Evolutionary conservation across 805 yeast species (phyloP), one percentile per base, ranked within the genome.

Genomic region (Myxozyma udenii): DNA sequence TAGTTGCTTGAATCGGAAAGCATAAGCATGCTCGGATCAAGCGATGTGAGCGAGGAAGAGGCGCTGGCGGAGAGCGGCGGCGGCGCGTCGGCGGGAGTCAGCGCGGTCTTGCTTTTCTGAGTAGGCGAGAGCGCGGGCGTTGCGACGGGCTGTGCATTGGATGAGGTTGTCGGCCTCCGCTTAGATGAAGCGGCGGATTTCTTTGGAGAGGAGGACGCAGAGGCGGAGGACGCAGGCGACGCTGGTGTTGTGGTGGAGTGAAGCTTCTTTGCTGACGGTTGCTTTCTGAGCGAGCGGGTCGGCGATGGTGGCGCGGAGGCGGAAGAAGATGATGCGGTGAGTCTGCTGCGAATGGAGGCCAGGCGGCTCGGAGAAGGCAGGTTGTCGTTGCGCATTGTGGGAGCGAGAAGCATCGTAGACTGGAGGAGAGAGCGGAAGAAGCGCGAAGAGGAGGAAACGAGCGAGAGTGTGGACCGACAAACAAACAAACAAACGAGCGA

Each of bases 321-420:
- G n/a, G 33, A 28, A 9, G 33, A 28, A 9, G 33, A 28, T 9
- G 33, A 28, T 9, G 33, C 39, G 21, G 19, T 7, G 39, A 35
- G 39, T n/a, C 39, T 5, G 14, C 44, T 38, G 44, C 50, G 50
- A 23, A 46, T 39, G 32, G 44, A 42, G 16, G 50, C 44, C 30
- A 46, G 33, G 24, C 50, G 50, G 14, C 33, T 28, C 12, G 9
- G 33, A 26, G 50, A 46, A n/a, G 50, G 38, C 25, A 16, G 26
- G 38, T 39, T 38, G 44, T 38, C 6, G 42, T 39, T 21, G 45
- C 51, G 51, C 51, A 47, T 47, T 41, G 37, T 30, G 37, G 51
- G 46, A 22, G 42, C 51, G 40, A 45, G 45, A 41, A 47, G 46
- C 51, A 47, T 47, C 39, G 41, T 28, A 40, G 45, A 46, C 19